Evolutionary conservation across 306 rosid genomes (phyloP), one percentile per base, ranked within the genome.

Genomic region (Fragaria vesca): DNA sequence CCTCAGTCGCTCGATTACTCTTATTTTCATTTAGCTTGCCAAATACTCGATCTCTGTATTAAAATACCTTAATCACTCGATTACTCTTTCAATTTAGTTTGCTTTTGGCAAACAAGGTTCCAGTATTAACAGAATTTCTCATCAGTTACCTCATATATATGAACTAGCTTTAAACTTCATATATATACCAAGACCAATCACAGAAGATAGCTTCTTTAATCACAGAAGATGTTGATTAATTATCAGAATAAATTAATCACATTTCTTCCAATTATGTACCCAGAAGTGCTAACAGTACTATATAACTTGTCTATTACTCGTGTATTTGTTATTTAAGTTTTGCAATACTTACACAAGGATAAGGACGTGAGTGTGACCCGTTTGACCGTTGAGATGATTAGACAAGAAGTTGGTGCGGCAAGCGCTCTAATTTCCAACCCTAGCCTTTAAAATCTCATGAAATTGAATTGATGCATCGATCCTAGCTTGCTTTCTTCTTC

Each of bases 371-470:
- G 74, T 73, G 81, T 80, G 83, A 82, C 82, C 15, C 74, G 47
- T 51, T 82, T 82, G 88, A 84, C 80, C 80, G 40, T 74, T 55
- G 74, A 54, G 85, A n/a, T 79, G 62, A 85, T 88, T 83, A 81
- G 91, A 75, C 79, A 82, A 74, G 81, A 87, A 85, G 89, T 88
- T 83, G 91, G 88, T 88, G 89, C 40, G 81, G 84, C 94, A 81
- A 85, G 77, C 89, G 74, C 81, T 83, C 87, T 67, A 85, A 80
- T 79, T 82, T 74, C 46, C 73, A 66, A 62, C 70, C 50, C 66
- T 32, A 2, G 34, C 34, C 34, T 74, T 86, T 42, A 80, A 74
- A 78, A 79, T 50, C 75, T 58, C 20, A 61, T 42, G 46, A 42
- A 81, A 30, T 34, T 12, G 45, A 65, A 65, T 32, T 45, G 34